Evolutionary conservation across 192 early-diverging fungal species (phyloP).

Genomic region (Obelidium mucronatum): DNA sequence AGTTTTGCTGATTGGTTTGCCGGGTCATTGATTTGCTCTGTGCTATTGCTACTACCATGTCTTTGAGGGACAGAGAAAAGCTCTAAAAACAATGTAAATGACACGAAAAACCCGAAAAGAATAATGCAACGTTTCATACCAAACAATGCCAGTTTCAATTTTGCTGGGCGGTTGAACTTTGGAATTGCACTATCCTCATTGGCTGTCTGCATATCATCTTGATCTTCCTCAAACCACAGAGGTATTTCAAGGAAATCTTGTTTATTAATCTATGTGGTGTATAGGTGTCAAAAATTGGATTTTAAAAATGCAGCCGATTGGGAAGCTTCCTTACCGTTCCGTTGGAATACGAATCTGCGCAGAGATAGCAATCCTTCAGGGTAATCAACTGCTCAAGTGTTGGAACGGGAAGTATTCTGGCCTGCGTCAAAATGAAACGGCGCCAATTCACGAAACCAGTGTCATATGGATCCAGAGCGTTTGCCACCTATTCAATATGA

Average conservation of each 20-base stretch:
- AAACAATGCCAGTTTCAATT: constrained; percentile 56
- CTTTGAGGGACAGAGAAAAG: no score
- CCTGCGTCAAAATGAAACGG: constrained; percentile 48
- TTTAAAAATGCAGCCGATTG: neutral
- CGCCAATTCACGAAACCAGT: constrained; percentile 64
- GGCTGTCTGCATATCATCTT: constrained; percentile 23
- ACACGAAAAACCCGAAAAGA: no score
- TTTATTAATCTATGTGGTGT: constrained; percentile 40
- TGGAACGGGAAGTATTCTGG: constrained; percentile 54
- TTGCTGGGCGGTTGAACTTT: constrained; percentile 57
- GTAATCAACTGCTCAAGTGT: constrained; percentile 32
- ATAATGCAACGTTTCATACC: constrained; percentile 36
- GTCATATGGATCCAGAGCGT: constrained; percentile 56
- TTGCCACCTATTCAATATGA: constrained; percentile 33
- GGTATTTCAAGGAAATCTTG: constrained; percentile 47
- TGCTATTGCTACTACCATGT: neutral
- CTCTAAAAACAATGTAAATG: no score
- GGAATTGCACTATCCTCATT: constrained; percentile 22
- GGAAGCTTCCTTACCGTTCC: constrained; percentile 34
- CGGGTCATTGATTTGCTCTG: neutral
- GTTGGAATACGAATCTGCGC: constrained; percentile 25
- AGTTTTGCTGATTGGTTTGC: neutral
- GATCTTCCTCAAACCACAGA: constrained; percentile 63
- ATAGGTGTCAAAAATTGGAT: no score
- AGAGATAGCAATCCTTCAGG: constrained; percentile 25